These are phyloP conservation scores for Cyberlindnera maclurae DNA, from an alignment of 805 yeast genomes.

Conservation along the genomic window DNA sequence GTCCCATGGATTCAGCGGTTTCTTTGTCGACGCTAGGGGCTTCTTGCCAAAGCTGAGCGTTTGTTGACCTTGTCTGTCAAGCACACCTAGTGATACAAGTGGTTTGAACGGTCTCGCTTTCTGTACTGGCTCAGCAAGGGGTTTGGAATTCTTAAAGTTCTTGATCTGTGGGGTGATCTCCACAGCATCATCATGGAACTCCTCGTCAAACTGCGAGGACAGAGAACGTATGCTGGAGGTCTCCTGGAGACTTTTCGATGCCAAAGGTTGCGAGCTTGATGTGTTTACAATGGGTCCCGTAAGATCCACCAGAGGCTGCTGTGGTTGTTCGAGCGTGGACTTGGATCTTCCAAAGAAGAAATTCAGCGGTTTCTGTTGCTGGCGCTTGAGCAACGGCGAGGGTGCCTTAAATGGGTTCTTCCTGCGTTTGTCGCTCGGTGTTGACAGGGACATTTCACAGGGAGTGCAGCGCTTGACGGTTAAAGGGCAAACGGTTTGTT, in stretches of 20 bases:
- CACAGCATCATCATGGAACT: slow-evolving; percentile 4
- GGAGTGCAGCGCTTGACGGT: no score
- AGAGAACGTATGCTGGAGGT: not conserved
- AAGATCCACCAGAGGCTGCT: slow-evolving; percentile 8
- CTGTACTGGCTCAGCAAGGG: not conserved
- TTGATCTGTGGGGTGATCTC: slow-evolving; percentile 1
- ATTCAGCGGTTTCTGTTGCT: slow-evolving; percentile 6
- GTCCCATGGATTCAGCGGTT: slow-evolving; percentile 11
- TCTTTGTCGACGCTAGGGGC: slow-evolving; percentile 3
- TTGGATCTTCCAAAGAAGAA: slow-evolving; percentile 9
- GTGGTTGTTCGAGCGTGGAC: slow-evolving; percentile 4
- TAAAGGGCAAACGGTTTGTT: no score
- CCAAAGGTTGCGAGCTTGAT: slow-evolving; percentile 1
- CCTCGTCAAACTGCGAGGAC: not conserved
- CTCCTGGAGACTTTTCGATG: slow-evolving; percentile 3
- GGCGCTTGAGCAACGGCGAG: slow-evolving; percentile 14
- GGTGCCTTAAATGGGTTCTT: slow-evolving; percentile 17
- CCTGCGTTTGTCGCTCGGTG: no score
- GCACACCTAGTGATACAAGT: slow-evolving; percentile 3
- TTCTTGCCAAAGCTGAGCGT: slow-evolving; percentile 4
- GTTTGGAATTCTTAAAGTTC: slow-evolving; percentile 10
- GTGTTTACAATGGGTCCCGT: slow-evolving; percentile 3
- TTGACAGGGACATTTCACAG: no score
- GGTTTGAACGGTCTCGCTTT: slow-evolving; percentile 2
- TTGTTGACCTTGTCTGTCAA: slow-evolving; percentile 5